Percentiles rank a stretch among this genome's conserved stretches.
Evolutionary conservation across 805 yeast genomes (phyloP).

Genomic region (Saturnispora quitensis): DNA sequence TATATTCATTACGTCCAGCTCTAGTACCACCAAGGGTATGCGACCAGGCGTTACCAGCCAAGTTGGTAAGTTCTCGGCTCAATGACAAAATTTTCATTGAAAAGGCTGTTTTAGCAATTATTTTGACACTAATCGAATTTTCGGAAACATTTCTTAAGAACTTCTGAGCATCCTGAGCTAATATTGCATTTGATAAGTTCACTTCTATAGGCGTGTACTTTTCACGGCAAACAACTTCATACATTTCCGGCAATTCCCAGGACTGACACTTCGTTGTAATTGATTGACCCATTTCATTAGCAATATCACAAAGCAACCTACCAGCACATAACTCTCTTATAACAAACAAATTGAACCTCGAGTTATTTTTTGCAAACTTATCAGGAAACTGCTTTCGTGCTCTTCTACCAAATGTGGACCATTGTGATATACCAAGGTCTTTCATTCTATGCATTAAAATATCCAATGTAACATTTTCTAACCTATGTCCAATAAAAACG

Average conservation of each 20-base stretch:
- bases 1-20: slow-evolving; percentile 91
- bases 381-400: slow-evolving; percentile 72
- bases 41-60: slow-evolving; percentile 97
- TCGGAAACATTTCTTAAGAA: slow-evolving; percentile 65
- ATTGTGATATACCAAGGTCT: slow-evolving; percentile 61
- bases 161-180: slow-evolving; percentile 56
- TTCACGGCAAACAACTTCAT: slow-evolving; percentile 62
- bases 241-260: slow-evolving; percentile 93
- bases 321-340: slow-evolving; percentile 74
- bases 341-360: slow-evolving; percentile 37
- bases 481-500: slow-evolving; percentile 76
- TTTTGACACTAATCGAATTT: slow-evolving; percentile 53
- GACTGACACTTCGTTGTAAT: slow-evolving; percentile 85
- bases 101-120: slow-evolving; percentile 72
- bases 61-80: slow-evolving; percentile 81
- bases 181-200: slow-evolving; percentile 58
- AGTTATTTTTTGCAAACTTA: slow-evolving; percentile 47
- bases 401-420: slow-evolving; percentile 81
- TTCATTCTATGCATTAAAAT: slow-evolving; percentile 74
- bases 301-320: slow-evolving; percentile 82
- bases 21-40: slow-evolving; percentile 91
- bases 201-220: slow-evolving; percentile 58
- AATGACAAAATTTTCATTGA: slow-evolving; percentile 77
- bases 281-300: slow-evolving; percentile 92
- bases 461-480: slow-evolving; percentile 72